Percentiles rank a stretch among this genome's conserved stretches.
These are phyloP conservation scores for Mollisiaceae sp. DNA, from an alignment of 2,329 filamentous ascomycete genomes.

Conservation along the genomic window DNA sequence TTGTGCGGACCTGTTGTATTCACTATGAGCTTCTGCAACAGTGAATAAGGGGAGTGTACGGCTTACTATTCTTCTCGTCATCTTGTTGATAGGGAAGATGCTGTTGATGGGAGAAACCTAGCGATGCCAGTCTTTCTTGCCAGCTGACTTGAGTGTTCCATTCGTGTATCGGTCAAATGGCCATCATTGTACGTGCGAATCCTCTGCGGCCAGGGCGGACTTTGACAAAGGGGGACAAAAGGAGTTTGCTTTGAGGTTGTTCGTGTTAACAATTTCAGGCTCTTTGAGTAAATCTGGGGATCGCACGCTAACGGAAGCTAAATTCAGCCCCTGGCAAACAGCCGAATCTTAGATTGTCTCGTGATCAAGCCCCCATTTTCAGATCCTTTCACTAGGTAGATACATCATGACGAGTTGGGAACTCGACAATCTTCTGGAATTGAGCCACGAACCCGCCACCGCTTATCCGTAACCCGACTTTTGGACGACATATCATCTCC, in stretches of 20 bases:
- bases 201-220: constrained; percentile 1
- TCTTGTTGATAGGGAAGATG: constrained; percentile 26
- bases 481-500: constrained; percentile 57
- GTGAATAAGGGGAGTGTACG: not conserved
- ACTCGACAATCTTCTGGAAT: constrained; percentile 39
- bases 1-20: constrained; percentile 50
- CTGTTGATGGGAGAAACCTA: constrained; percentile 18
- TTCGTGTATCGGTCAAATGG: constrained; percentile 22
- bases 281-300: constrained; percentile 28
- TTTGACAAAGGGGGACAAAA: not conserved
- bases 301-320: constrained; percentile 24
- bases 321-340: constrained; percentile 17
- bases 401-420: constrained; percentile 7
- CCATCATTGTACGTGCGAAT: constrained; percentile 23
- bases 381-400: not conserved
- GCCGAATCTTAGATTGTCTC: constrained; percentile 13
- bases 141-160: constrained; percentile 25
- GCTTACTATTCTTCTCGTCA: constrained; percentile 44
- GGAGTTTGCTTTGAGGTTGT: constrained; percentile 1
- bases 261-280: constrained; percentile 26
- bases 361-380: constrained; percentile 17
- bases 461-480: constrained; percentile 51
- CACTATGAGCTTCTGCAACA: constrained; percentile 16
- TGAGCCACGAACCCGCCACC: constrained; percentile 58
- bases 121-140: constrained; percentile 9